Evolutionary conservation across 176 grass and related monocot genomes (phyloP), one percentile per base, ranked within the genome.

Genomic region (Puya raimondii): DNA sequence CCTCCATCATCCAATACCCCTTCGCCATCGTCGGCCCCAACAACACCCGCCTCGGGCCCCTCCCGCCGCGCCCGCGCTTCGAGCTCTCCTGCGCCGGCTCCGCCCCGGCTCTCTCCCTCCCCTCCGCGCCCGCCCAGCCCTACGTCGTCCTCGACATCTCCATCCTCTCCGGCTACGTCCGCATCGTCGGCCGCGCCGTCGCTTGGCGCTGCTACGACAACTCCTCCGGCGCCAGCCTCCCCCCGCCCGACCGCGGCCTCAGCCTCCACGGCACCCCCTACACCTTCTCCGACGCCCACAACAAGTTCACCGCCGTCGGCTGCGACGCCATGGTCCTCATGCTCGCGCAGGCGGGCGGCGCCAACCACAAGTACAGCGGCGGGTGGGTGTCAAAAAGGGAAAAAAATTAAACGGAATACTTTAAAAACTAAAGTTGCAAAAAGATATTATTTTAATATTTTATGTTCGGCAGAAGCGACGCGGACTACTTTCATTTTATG

Each of bases 281-380:
- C 68, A 84, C 81, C 50, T 87, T 82, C 80, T 91, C 83, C 16
- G 49, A 87, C 10, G 48, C 81, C 52, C 81, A 50, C 51, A 91
- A 91, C 74, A 87, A 79, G 68, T 87, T 87, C 65, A 87, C 68
- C 16, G 84, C 54, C 16, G 33, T 91, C 29, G 84, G 88, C 10
- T 91, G 88, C 72, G 72, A 84, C 29, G 47, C 76, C 74, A 67
- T 84, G 64, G 81, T 78, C 54, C 67, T 74, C 23, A 54, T 88
- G 53, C 9, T 21, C 9, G 74, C 63, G 12, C 25, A 47, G n/a
- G 9, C 4, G 9, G 9, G 26, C 12, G 26, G 3, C 0, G 3
- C 5, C 9, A 14, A 13, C 50, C 2, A 16, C 4, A 48, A 12
- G 2, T 67, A 78, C 42, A 74, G 10, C 2, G 76, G 79, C 29